phyloP scores from a whole-genome alignment of 805 yeast species.

The Saccharomycopsis schoenii region DNA sequence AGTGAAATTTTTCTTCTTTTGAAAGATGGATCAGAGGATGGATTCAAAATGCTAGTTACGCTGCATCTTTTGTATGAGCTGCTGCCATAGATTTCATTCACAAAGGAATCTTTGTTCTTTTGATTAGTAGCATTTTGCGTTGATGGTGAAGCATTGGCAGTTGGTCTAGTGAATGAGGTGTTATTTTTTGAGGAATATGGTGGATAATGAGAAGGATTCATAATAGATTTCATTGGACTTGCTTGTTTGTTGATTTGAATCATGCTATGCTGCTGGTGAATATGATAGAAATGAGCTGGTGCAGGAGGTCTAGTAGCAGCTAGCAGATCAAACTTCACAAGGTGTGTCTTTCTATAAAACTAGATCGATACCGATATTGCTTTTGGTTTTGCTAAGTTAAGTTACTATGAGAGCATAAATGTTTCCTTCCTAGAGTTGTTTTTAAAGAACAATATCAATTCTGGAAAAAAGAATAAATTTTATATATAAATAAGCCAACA shows the following conservation, averaged over 20 bases:
- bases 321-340: too few species aligned
- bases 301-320: too few species aligned
- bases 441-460: too few species aligned
- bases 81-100: background rate
- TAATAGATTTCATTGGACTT: background rate
- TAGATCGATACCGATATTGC: too few species aligned
- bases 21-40: background rate
- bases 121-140: background rate
- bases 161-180: background rate
- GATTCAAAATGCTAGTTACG: background rate
- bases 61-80: background rate
- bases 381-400: too few species aligned
- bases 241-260: background rate
- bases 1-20: background rate
- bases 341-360: too few species aligned
- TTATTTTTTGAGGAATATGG: background rate
- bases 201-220: background rate
- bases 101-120: background rate
- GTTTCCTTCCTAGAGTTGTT: too few species aligned
- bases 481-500: too few species aligned
- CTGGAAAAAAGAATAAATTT: too few species aligned
- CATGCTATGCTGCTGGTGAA: background rate
- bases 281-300: too few species aligned
- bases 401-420: too few species aligned
- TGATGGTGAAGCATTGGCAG: background rate